Conservation (phyloP, 1,284 basidiomycete species). For the Puccinia horiana region DNA sequence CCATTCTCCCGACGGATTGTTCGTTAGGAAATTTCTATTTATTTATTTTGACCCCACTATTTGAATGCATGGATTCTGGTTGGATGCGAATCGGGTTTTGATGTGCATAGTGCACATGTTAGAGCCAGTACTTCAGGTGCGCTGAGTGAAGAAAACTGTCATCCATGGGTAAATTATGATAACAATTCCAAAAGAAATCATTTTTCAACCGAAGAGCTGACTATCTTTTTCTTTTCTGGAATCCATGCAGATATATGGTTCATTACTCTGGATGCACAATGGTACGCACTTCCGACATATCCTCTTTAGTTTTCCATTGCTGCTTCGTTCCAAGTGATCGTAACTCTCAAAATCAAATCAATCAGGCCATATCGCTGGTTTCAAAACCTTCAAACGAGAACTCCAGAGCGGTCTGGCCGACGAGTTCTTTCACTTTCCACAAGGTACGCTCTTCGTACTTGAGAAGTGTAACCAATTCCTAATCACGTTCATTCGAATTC, state of each 20-base stretch:
- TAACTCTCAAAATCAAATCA: background rate
- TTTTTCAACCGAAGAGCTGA: no score
- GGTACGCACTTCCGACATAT: conserved; percentile 61
- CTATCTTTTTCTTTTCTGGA: background rate
- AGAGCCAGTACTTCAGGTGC: conserved; percentile 76
- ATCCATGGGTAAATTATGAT: conserved; percentile 78
- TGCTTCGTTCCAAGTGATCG: no score
- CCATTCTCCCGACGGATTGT: no score
- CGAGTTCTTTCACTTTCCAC: conserved; percentile 77
- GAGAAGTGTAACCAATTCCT: conserved; percentile 59
- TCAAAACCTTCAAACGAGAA: conserved; percentile 74
- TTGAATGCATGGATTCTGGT: no score
- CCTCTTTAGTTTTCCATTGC: background rate
- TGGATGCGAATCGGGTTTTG: no score
- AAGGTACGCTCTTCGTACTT: no score
- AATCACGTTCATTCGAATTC: conserved; percentile 30
- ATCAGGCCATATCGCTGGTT: conserved; percentile 73
- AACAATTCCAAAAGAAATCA: background rate
- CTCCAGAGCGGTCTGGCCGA: conserved; percentile 77
- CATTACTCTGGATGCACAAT: conserved; percentile 86
- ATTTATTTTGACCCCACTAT: no score
- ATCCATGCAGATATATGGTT: conserved; percentile 36
- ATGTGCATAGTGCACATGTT: conserved; percentile 76
- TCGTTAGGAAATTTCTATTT: no score
- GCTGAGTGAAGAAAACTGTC: conserved; percentile 88